These are phyloP conservation scores for Basidioascus undulatus DNA, from an alignment of 768 basidiomycete species.

Conservation along the genomic window DNA sequence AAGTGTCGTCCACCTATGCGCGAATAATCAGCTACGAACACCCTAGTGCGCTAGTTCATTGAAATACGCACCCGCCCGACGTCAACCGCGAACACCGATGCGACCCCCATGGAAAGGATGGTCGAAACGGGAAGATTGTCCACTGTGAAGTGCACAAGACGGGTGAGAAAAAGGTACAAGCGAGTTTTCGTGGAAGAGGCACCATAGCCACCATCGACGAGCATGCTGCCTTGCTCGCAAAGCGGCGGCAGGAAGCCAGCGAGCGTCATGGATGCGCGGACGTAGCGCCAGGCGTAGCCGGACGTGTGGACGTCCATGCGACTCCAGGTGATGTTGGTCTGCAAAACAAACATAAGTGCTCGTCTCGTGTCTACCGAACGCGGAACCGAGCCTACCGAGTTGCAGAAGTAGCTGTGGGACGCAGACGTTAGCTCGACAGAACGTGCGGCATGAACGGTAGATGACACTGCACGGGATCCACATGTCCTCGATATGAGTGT, in stretches of 20 bases:
- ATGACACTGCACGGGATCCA: no score
- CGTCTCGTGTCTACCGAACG: no score
- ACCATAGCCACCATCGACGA: conserved; percentile 34
- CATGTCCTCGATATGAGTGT: conserved; percentile 72
- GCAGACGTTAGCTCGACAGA: conserved; percentile 8
- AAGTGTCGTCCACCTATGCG: conserved; percentile 67
- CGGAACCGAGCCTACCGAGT: no score
- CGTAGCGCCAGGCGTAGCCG: conserved; percentile 94
- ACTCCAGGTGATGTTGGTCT: conserved; percentile 89
- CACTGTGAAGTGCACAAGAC: not conserved
- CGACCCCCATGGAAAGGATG: conserved; percentile 79
- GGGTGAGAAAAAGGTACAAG: conserved; percentile 26
- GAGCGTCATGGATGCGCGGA: conserved; percentile 89
- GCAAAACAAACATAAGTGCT: no score
- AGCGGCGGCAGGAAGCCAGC: conserved; percentile 85
- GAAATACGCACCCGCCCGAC: conserved; percentile 49
- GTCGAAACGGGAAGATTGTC: conserved; percentile 30
- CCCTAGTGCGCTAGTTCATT: not conserved
- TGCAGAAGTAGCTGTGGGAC: conserved; percentile 37
- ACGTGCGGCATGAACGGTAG: no score
- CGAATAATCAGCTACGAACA: not conserved
- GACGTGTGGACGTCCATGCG: conserved; percentile 93
- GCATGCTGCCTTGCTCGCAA: conserved; percentile 76
- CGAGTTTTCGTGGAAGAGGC: conserved; percentile 39
- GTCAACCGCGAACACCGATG: conserved; percentile 72